Conservation (phyloP, 805 yeast species). For the Kregervanrija pseudodelftensis region DNA sequence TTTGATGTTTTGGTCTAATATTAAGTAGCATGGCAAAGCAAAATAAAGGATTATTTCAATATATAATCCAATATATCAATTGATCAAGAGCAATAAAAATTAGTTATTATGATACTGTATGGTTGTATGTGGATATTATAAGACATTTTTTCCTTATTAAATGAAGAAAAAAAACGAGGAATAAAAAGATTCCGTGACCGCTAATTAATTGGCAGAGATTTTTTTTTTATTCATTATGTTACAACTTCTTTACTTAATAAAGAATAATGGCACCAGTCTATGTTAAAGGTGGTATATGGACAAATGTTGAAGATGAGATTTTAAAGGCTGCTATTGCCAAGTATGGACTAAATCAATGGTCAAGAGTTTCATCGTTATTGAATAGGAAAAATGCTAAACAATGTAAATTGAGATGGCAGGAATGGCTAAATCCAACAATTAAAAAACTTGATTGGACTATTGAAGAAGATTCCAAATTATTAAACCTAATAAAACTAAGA, state of each 20-base stretch:
- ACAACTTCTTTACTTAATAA: background rate
- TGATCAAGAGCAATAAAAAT: background rate
- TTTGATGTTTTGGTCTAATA: constrained; percentile 73
- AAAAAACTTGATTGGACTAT: constrained; percentile 60
- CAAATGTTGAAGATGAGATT: constrained; percentile 78
- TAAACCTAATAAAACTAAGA: constrained; percentile 57
- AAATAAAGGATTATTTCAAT: background rate
- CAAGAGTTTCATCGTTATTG: constrained; percentile 79
- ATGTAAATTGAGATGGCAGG: constrained; percentile 89
- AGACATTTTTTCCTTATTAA: background rate
- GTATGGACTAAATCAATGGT: constrained; percentile 93
- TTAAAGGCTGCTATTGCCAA: constrained; percentile 86
- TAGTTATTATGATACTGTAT: background rate
- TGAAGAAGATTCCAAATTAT: constrained; percentile 68
- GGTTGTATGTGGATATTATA: background rate
- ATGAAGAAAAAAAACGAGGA: background rate
- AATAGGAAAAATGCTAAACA: constrained; percentile 85
- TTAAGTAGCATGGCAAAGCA: background rate
- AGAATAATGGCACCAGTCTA: constrained; percentile 49
- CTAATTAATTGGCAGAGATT: too few species aligned
- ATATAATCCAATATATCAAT: background rate
- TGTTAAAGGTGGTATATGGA: constrained; percentile 88
- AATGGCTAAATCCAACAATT: constrained; percentile 74
- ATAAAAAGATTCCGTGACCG: background rate
- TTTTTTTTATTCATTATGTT: too few species aligned